A percentile compares a stretch with the other conserved stretches of the same genome.
These are phyloP conservation scores for Xylaria palmicola DNA, from an alignment of 495 filamentous ascomycete species.

Conservation along the genomic window DNA sequence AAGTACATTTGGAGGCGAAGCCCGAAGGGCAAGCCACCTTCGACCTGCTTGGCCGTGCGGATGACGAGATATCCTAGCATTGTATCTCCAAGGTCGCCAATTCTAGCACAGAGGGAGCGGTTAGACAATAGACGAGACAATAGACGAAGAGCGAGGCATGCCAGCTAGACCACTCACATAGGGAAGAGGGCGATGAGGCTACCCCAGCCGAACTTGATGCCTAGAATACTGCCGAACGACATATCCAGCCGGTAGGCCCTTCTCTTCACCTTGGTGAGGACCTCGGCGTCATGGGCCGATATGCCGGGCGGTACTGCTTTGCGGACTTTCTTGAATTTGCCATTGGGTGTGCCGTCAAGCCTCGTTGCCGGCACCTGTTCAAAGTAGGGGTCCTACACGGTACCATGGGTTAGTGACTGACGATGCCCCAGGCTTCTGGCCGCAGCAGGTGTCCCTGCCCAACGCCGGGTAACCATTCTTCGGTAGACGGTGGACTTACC, in stretches of 20 bases:
- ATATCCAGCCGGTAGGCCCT: conserved; percentile 81
- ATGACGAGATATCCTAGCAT: conserved; percentile 70
- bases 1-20: conserved; percentile 68
- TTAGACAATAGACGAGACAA: no score
- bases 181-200: conserved; percentile 80
- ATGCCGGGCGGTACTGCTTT: conserved; percentile 71
- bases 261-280: conserved; percentile 77
- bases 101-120: conserved; percentile 36
- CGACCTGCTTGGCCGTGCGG: conserved; percentile 61
- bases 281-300: conserved; percentile 72
- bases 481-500: conserved; percentile 46
- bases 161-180: conserved; percentile 52
- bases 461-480: background rate
- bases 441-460: no score
- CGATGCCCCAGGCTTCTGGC: no score
- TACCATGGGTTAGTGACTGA: conserved; percentile 19
- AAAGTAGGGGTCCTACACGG: conserved; percentile 66
- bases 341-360: conserved; percentile 50
- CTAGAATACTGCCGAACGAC: conserved; percentile 70
- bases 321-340: conserved; percentile 63
- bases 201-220: conserved; percentile 79
- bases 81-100: conserved; percentile 74
- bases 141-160: background rate
- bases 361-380: conserved; percentile 70
- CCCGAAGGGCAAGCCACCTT: conserved; percentile 63